Percentiles rank a stretch among this genome's conserved stretches.
phyloP scores from a whole-genome alignment of 768 basidiomycete genomes.

The Strobilomyces dryophilus region DNA sequence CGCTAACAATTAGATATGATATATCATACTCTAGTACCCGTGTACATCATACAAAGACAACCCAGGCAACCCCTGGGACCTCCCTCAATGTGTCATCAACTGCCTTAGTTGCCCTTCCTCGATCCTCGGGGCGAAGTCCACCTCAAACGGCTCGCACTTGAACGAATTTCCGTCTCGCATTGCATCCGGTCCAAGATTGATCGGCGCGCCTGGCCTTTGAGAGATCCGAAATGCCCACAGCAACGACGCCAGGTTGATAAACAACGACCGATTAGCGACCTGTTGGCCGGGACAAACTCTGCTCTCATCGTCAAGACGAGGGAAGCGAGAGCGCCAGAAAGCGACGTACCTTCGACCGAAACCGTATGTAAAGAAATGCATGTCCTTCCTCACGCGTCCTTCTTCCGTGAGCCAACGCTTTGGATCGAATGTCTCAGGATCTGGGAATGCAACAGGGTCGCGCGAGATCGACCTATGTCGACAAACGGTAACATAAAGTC shows the following conservation, averaged over 20 bases:
- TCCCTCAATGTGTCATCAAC: not conserved
- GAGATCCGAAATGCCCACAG: conserved; percentile 61
- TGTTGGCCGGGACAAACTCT: conserved; percentile 58
- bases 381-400: conserved; percentile 40
- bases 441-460: conserved; percentile 20
- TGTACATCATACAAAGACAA: no score
- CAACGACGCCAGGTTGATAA: conserved; percentile 47
- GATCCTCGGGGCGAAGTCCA: not conserved
- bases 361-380: conserved; percentile 45
- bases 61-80: no score
- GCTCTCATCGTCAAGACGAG: not conserved
- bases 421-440: conserved; percentile 48
- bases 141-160: not conserved
- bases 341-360: conserved; percentile 40
- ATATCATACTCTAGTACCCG: no score
- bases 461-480: conserved; percentile 17
- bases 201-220: conserved; percentile 44
- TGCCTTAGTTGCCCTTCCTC: not conserved
- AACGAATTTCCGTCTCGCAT: not conserved
- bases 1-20: no score
- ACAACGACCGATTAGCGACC: conserved; percentile 33
- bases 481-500: no score
- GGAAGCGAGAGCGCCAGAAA: no score
- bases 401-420: conserved; percentile 46
- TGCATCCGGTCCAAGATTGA: conserved; percentile 33